Evolutionary conservation across 225 moss, liverwort and hornwort species (phyloP).

Genomic region (Lunularia cruciata): DNA sequence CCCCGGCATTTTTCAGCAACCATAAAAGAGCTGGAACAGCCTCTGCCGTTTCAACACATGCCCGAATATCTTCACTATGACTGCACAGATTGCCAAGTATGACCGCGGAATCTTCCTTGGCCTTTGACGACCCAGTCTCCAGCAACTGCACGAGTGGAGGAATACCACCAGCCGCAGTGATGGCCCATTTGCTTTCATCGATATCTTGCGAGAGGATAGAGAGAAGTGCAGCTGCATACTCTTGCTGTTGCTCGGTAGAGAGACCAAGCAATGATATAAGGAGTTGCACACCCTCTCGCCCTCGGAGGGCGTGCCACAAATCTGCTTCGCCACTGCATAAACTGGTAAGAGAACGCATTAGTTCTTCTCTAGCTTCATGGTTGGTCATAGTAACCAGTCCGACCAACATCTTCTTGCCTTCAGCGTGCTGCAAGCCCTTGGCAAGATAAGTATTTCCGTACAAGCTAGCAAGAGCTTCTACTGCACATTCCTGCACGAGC

Average conservation of each 20-base stretch:
- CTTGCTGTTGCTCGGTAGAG: conserved; percentile 80
- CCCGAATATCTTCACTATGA: conserved; percentile 96
- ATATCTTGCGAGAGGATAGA: conserved; percentile 91
- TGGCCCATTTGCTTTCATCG: conserved; percentile 98
- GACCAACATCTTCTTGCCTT: conserved; percentile 97
- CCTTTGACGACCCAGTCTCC: conserved; percentile 89
- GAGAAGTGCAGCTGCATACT: conserved; percentile 81
- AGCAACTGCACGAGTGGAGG: conserved; percentile 93
- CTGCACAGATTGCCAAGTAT: conserved; percentile 92
- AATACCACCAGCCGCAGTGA: conserved; percentile 98
- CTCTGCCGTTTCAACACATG: conserved; percentile 97
- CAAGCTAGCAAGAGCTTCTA: conserved; percentile 86
- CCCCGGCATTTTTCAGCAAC: conserved; percentile 92
- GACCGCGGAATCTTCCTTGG: conserved; percentile 92
- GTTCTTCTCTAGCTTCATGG: conserved; percentile 70
- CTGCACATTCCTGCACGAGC: conserved; percentile 78
- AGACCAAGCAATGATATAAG: conserved; percentile 81
- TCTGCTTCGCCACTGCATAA: conserved; percentile 75
- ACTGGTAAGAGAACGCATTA: conserved; percentile 77
- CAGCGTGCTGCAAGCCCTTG: conserved; percentile 72
- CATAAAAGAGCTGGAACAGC: conserved; percentile 91
- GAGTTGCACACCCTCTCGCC: conserved; percentile 93
- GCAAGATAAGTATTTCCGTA: conserved; percentile 78
- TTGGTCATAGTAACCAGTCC: conserved; percentile 86
- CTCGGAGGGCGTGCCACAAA: conserved; percentile 87